Evolutionary conservation across 177 flowering plant species (phyloP).

Genomic region (Telopea speciosissima): DNA sequence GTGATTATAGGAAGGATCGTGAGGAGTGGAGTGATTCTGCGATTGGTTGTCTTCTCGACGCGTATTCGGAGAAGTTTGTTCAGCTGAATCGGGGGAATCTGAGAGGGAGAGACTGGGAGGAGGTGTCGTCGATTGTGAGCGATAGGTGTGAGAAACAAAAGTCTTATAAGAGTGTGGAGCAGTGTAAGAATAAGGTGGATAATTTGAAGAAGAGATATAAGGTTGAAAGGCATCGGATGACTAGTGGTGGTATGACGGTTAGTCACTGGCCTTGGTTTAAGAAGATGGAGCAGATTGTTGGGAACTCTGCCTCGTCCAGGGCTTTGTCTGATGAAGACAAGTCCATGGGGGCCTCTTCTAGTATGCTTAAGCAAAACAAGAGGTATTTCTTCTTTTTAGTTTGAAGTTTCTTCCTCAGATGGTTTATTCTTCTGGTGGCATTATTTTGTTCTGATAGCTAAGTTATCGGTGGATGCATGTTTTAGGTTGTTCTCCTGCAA

Average conservation of each 20-base stretch:
- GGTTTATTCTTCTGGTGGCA: background rate
- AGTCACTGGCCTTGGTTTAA: conserved; percentile 96
- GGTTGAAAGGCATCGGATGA: conserved; percentile 73
- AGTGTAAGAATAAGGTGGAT: conserved; percentile 95
- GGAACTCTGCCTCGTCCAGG: conserved; percentile 36
- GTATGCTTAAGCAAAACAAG: conserved; percentile 40
- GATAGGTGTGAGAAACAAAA: conserved; percentile 57
- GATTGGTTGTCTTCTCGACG: conserved; percentile 53
- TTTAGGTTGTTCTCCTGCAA: too few species aligned
- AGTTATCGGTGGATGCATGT: too few species aligned
- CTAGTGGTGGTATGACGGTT: conserved; percentile 33
- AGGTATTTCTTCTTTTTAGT: conserved; percentile 28
- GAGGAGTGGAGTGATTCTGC: conserved; percentile 81
- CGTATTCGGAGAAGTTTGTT: conserved; percentile 72
- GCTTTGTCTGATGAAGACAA: conserved; percentile 56
- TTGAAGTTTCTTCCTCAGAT: background rate
- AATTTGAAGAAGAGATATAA: conserved; percentile 94
- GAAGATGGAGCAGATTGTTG: conserved; percentile 77
- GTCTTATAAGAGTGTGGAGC: conserved; percentile 72
- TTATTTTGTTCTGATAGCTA: too few species aligned
- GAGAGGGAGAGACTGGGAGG: conserved; percentile 95
- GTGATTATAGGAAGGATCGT: conserved; percentile 56
- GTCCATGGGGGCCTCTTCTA: conserved; percentile 24
- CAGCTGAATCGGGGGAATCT: conserved; percentile 84
- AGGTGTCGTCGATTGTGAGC: conserved; percentile 69